A percentile compares a stretch with the other conserved stretches of the same genome.
Evolutionary conservation across 768 basidiomycete species (phyloP).

Genomic region (Holtermanniella nyarrowii): DNA sequence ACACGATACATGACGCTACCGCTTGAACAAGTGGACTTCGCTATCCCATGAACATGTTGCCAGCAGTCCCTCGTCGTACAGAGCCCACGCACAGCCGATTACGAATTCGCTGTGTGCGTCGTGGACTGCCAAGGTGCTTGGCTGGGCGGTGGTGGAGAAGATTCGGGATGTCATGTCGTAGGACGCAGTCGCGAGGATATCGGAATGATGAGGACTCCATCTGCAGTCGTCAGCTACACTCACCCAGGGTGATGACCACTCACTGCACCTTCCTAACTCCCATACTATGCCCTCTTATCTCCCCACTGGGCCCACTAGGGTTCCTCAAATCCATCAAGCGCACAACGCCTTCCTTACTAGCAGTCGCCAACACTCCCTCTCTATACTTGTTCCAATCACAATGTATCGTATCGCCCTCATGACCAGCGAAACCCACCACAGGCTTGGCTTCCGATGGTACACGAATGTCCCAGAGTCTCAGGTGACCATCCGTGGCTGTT

Average conservation of each 20-base stretch:
- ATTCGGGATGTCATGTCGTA: constrained; percentile 90
- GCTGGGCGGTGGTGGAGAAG: constrained; percentile 11
- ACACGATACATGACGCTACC: constrained; percentile 5
- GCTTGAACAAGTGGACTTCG: constrained; percentile 55
- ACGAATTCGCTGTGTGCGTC: constrained; percentile 92
- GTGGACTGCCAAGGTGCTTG: constrained; percentile 44
- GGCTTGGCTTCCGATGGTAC: constrained; percentile 5
- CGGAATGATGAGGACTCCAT: constrained; percentile 25
- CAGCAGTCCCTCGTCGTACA: constrained; percentile 75
- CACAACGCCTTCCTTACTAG: constrained; percentile 17
- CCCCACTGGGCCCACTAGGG: background rate
- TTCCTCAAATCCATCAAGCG: constrained; percentile 16
- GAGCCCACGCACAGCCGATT: constrained; percentile 80
- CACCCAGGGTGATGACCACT: constrained; percentile 4
- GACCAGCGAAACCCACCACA: constrained; percentile 11
- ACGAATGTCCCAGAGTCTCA: constrained; percentile 26
- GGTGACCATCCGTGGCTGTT: constrained; percentile 70
- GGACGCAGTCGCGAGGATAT: constrained; percentile 48
- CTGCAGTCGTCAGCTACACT: background rate
- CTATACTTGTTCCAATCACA: constrained; percentile 39
- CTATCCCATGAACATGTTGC: constrained; percentile 92
- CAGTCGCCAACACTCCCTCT: constrained; percentile 10
- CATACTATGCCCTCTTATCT: constrained; percentile 16
- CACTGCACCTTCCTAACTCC: constrained; percentile 26
- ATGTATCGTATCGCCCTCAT: background rate